Percentiles rank a stretch among this genome's conserved stretches.
These are phyloP conservation scores for Aspergillus thermomutatus DNA, from an alignment of 2,329 filamentous ascomycete species.

Conservation along the genomic window DNA sequence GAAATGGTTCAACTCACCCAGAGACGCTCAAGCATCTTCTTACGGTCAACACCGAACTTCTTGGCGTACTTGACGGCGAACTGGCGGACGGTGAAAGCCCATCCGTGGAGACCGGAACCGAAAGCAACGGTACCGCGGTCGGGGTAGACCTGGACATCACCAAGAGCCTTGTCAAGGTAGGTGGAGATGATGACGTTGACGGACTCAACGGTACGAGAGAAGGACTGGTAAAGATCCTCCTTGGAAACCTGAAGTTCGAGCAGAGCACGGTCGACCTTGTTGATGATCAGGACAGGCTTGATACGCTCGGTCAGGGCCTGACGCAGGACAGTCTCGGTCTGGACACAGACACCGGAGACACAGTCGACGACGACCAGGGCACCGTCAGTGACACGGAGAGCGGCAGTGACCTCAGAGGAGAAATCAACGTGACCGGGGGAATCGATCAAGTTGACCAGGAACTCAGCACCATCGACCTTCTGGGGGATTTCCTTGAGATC, in stretches of 20 bases:
- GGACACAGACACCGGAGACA: constrained; percentile 99
- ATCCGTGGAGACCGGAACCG: constrained; percentile 99
- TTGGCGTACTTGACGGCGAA: constrained; percentile 95
- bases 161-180: constrained; percentile 94
- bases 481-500: constrained; percentile 93
- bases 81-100: constrained; percentile 98
- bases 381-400: constrained; percentile 99
- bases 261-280: constrained; percentile 99
- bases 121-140: constrained; percentile 97
- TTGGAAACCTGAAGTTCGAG: constrained; percentile 98
- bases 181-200: constrained; percentile 99
- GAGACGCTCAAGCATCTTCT: constrained; percentile 99
- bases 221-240: constrained; percentile 99
- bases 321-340: constrained; percentile 98
- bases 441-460: constrained; percentile 99
- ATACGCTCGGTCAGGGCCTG: constrained; percentile 99
- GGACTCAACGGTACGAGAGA: constrained; percentile 98
- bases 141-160: constrained; percentile 98
- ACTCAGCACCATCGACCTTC: constrained; percentile 86
- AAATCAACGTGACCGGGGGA: constrained; percentile 99
- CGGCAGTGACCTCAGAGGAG: constrained; percentile 98
- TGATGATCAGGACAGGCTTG: constrained; percentile 99
- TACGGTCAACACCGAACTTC: constrained; percentile 99
- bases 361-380: constrained; percentile 99
- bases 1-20: constrained; percentile 63